Percentiles rank a stretch among this genome's conserved stretches.
Evolutionary conservation across 768 basidiomycete species (phyloP).

Genomic region (Suillus subaureus): DNA sequence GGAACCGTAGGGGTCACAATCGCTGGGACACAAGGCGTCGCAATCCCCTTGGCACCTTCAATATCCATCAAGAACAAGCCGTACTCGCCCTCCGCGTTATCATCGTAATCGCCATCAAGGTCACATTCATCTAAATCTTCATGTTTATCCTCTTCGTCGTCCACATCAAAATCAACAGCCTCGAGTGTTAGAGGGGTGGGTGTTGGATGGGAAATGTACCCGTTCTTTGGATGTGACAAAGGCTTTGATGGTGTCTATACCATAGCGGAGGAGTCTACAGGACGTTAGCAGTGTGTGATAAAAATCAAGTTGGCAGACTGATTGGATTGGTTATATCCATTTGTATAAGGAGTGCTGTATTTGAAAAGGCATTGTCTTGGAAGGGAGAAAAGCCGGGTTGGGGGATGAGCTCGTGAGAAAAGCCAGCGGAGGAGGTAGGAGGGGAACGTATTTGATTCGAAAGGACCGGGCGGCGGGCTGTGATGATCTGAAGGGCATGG

Average conservation of each 20-base stretch:
- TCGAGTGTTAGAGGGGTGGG: conserved; percentile 16
- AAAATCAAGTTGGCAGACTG: conserved; percentile 18
- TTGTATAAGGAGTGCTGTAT: not conserved
- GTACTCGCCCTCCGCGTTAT: conserved; percentile 15
- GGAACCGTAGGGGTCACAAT: not conserved
- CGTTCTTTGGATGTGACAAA: conserved; percentile 32
- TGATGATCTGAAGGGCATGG: not conserved
- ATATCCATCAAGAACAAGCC: conserved; percentile 1
- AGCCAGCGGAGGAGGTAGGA: not conserved
- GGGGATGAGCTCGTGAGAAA: conserved; percentile 4
- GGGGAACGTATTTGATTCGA: conserved; percentile 1
- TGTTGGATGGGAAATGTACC: conserved; percentile 2
- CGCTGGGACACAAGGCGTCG: not conserved
- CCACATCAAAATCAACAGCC: conserved; percentile 32
- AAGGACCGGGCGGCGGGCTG: not conserved
- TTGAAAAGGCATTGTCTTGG: not conserved
- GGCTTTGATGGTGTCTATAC: conserved; percentile 35
- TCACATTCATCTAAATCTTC: conserved; percentile 36
- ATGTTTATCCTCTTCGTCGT: conserved; percentile 30
- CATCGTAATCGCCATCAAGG: conserved; percentile 11
- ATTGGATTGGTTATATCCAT: conserved; percentile 10
- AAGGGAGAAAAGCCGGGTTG: not conserved
- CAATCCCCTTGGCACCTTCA: not conserved
- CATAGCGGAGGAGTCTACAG: conserved; percentile 33
- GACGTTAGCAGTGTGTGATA: not conserved